Evolutionary conservation across 2,329 filamentous ascomycete species (phyloP), one percentile per base, ranked within the genome.

Genomic region (Ceratocystis alfenasii): DNA sequence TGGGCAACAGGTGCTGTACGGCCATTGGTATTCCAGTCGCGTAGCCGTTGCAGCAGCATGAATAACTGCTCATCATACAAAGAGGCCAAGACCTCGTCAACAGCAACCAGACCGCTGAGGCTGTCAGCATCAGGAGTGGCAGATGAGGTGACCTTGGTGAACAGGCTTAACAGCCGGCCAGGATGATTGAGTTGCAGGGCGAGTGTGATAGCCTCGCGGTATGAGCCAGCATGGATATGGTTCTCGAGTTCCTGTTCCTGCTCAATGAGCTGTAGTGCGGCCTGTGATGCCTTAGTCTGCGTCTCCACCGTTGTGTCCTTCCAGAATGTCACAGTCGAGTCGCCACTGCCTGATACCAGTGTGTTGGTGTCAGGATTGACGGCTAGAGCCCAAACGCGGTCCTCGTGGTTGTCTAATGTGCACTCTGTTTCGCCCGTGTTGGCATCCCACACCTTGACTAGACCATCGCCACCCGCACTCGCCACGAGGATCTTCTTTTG

Each of bases 1-100:
- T 99, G 94, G 0, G 94, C 89, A 0, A 97, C 85, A 4, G 86
- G 83, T 0, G 91, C 87, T 2, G 90, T 95, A 68, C 90, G 83
- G 0, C 90, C 91, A 71, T 97, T 97, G 3, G 94, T 95, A 74
- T 99, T 99, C 94, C 94, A 99, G 76, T 99, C 94, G 59, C 95
- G 83, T 57, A 96, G 76, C 67, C 94, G 82, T 46, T 93, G 79
- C 0, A 99, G 81, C 15, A 99, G 81, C 5, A 85, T 80, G 75
- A 90, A 95, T 15, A 99, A 82, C 74, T 97, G 93, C 70, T 93
- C 88, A 70, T 94, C 87, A 3, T 87, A 87, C 5, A 99, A 80
- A 12, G 78, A 83, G n/a, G 81, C 83, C 0, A 99, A 79, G 0
- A 96, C 92, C 63, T 90, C 83, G 71, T 97, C 94, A 7, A 97